These are phyloP conservation scores for Trametes cubensis DNA, from an alignment of 768 basidiomycete genomes.

Conservation along the genomic window DNA sequence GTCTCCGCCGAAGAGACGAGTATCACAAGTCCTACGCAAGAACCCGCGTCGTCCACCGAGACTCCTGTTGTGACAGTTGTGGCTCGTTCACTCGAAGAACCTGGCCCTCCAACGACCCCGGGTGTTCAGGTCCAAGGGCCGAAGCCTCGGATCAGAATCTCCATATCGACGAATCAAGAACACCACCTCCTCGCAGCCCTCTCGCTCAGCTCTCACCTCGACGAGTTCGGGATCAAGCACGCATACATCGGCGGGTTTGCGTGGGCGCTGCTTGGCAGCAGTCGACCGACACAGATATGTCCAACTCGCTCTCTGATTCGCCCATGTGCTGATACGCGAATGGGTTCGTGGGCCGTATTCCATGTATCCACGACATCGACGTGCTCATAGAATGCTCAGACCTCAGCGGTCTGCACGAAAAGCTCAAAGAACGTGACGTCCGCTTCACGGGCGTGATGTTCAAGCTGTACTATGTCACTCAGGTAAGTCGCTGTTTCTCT, in stretches of 20 bases:
- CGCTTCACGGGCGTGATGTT: constrained; percentile 7
- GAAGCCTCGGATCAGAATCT: not conserved
- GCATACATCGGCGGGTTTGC: constrained; percentile 23
- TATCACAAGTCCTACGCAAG: too few species aligned
- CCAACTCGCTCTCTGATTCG: too few species aligned
- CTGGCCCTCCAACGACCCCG: too few species aligned
- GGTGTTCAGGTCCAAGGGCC: too few species aligned
- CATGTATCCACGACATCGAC: constrained; percentile 15
- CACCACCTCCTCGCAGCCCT: constrained; percentile 14
- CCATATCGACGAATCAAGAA: not conserved
- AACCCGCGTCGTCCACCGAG: too few species aligned
- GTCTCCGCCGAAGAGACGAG: too few species aligned
- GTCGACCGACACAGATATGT: constrained; percentile 18
- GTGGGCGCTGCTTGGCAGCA: constrained; percentile 19
- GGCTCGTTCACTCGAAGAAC: too few species aligned
- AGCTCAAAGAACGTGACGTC: not conserved
- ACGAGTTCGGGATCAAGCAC: constrained; percentile 1
- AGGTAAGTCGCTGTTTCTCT: not conserved
- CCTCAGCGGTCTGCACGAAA: not conserved
- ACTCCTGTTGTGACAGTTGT: too few species aligned
- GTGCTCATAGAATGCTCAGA: constrained; percentile 10
- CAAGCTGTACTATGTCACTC: constrained; percentile 13
- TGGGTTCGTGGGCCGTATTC: not conserved
- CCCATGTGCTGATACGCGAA: not conserved
- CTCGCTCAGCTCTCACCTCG: constrained; percentile 10